phyloP scores from a whole-genome alignment of 164 flowering plant genomes.

The Liquidambar formosana region DNA sequence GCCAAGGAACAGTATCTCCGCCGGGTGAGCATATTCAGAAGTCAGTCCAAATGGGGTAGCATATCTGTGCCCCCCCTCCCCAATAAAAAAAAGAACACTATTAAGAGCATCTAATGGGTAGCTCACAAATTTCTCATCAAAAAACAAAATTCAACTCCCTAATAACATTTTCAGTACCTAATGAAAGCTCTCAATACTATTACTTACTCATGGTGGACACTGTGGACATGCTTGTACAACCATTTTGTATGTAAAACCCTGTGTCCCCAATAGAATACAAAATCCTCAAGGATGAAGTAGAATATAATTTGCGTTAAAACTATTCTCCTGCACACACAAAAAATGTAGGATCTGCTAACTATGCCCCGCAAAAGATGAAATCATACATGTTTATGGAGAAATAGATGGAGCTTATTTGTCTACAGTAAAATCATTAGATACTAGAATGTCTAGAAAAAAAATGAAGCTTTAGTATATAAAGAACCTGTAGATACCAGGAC shows the following conservation, averaged over 20 bases:
- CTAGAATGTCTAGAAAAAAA: too few species aligned
- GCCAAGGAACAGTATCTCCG: constrained; percentile 95
- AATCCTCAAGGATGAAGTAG: constrained; percentile 93
- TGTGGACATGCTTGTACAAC: constrained; percentile 97
- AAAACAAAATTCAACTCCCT: too few species aligned
- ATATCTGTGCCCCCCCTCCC: constrained; percentile 75
- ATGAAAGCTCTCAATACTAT: too few species aligned
- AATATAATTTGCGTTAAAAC: constrained; percentile 68
- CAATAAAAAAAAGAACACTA: too few species aligned
- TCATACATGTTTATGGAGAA: background rate
- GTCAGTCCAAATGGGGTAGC: constrained; percentile 99
- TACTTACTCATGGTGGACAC: constrained; percentile 98
- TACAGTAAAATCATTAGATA: background rate
- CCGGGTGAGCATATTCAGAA: constrained; percentile 99
- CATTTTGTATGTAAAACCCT: constrained; percentile 91
- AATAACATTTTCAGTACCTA: too few species aligned
- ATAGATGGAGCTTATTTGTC: background rate
- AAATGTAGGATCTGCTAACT: too few species aligned
- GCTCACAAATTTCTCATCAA: too few species aligned
- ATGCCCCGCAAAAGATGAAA: too few species aligned
- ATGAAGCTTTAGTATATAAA: constrained; percentile 44
- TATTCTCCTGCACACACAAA: constrained; percentile 56
- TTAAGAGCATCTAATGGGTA: too few species aligned
- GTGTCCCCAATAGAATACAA: constrained; percentile 98
- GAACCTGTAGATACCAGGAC: constrained; percentile 94